These are phyloP conservation scores for Populus tremula DNA, from an alignment of 345 rosid genomes.

Conservation along the genomic window DNA sequence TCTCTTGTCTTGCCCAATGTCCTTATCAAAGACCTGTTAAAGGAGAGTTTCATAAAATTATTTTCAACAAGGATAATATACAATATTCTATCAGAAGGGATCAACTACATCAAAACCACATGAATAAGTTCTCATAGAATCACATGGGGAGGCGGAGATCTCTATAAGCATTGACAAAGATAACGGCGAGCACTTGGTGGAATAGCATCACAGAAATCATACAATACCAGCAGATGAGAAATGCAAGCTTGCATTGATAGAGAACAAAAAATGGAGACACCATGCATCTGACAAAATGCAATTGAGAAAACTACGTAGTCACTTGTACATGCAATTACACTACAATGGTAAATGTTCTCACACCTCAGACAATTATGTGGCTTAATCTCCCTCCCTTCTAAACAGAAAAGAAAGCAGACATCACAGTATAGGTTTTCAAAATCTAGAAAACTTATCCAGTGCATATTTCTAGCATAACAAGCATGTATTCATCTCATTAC, in stretches of 20 bases:
- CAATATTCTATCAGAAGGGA: background rate
- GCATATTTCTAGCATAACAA: background rate
- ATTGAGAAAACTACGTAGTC: background rate
- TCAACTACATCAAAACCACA: background rate
- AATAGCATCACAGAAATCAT: background rate
- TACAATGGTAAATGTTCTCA: background rate
- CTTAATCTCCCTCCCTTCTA: background rate
- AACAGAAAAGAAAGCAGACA: background rate
- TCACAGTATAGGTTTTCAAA: background rate
- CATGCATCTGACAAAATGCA: background rate
- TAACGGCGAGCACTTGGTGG: background rate
- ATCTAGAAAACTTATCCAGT: background rate
- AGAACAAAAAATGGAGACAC: background rate
- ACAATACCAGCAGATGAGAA: background rate
- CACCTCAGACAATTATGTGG: background rate
- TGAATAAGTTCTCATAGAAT: background rate
- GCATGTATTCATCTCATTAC: background rate
- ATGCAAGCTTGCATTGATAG: background rate
- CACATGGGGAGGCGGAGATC: background rate
- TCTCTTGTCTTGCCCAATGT: conserved; percentile 89
- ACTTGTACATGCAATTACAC: background rate
- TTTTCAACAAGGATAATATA: background rate
- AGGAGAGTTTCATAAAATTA: conserved; percentile 14
- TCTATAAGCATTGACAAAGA: background rate
- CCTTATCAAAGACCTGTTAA: conserved; percentile 80